Percentiles rank a stretch among this genome's conserved stretches.
Evolutionary conservation across 2,329 filamentous ascomycete species (phyloP).

Genomic region (Neurospora crassa): DNA sequence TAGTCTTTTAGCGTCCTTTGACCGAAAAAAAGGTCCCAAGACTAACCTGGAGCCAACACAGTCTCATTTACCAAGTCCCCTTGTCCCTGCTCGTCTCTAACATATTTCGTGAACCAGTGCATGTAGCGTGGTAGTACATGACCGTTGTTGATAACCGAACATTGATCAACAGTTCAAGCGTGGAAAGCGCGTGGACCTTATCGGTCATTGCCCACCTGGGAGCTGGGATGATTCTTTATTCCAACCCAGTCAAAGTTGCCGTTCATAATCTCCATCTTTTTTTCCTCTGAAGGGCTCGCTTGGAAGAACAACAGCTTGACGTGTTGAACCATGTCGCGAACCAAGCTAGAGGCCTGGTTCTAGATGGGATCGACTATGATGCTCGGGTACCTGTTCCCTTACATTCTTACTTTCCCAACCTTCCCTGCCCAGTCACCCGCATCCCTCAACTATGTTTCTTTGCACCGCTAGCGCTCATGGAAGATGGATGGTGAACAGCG

Average conservation of each 20-base stretch:
- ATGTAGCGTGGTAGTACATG: not conserved
- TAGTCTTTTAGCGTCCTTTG: not conserved
- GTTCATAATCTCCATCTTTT: not conserved
- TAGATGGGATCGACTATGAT: not conserved
- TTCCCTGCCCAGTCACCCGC: not conserved
- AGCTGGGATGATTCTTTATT: not conserved
- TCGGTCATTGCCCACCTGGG: not conserved
- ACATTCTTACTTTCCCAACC: not conserved
- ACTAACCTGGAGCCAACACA: not conserved
- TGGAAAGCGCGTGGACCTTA: not conserved
- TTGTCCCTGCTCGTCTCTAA: not conserved
- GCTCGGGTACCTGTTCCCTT: not conserved
- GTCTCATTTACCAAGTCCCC: not conserved
- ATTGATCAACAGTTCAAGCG: not conserved
- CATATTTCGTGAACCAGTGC: not conserved
- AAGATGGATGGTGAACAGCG: not conserved
- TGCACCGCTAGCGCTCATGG: not conserved
- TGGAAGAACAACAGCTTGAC: too few relatives aligned
- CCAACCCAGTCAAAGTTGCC: not conserved
- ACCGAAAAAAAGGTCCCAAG: not conserved
- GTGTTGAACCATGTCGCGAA: not conserved
- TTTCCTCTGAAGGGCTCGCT: not conserved
- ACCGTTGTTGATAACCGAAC: not conserved
- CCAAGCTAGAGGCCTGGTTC: not conserved
- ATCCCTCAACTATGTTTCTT: not conserved